Conservation (phyloP, 768 basidiomycete genomes). For the Lactifluus echinatus region DNA sequence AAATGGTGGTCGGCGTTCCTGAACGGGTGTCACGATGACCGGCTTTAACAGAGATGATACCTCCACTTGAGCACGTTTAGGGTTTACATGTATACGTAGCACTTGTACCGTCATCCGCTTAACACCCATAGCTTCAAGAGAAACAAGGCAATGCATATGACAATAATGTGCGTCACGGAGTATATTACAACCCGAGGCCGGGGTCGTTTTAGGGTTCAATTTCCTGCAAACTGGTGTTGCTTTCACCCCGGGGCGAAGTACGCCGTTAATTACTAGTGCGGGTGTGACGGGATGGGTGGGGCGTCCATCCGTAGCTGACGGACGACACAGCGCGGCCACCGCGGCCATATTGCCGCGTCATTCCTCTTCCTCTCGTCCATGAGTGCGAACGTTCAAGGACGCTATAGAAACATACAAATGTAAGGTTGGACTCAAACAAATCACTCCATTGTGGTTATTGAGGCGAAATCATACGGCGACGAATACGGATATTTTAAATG, state of each 20-base stretch:
- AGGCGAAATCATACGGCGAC: neutral
- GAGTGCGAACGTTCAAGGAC: neutral
- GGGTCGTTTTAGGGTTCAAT: neutral
- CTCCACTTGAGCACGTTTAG: constrained; percentile 4
- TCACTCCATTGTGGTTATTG: no score
- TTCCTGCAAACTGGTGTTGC: neutral
- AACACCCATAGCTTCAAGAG: neutral
- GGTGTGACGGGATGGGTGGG: neutral
- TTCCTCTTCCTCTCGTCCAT: no score
- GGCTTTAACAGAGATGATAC: neutral
- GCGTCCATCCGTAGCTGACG: neutral
- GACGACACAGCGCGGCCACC: neutral
- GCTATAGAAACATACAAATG: no score
- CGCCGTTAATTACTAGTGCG: neutral
- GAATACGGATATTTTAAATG: neutral
- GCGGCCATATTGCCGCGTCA: neutral
- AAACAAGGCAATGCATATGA: no score
- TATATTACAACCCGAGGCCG: neutral
- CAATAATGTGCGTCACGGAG: neutral
- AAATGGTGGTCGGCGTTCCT: constrained; percentile 10
- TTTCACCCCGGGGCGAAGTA: neutral
- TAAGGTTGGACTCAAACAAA: no score
- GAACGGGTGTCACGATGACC: neutral
- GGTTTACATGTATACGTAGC: neutral
- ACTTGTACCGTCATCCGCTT: neutral